Percentiles rank a stretch among this genome's conserved stretches.
These are phyloP conservation scores for Calonectria crousiana DNA, from an alignment of 2,329 filamentous ascomycete species.

Conservation along the genomic window DNA sequence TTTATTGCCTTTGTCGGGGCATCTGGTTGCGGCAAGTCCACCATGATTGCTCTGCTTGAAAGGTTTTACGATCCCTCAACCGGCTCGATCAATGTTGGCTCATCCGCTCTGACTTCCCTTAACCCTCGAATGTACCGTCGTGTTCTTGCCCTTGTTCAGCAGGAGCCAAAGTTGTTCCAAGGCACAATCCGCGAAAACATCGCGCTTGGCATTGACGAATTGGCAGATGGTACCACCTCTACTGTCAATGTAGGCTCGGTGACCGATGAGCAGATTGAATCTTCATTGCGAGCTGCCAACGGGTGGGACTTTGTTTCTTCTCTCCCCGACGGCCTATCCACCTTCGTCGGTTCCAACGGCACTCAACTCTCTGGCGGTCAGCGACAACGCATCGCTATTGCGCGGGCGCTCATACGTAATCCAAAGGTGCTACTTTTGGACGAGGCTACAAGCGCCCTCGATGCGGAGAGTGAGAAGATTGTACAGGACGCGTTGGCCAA, in stretches of 20 bases:
- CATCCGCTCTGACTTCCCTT: conserved; percentile 54
- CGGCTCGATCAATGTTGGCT: conserved; percentile 62
- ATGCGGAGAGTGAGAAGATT: conserved; percentile 44
- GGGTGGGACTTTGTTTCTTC: conserved; percentile 60
- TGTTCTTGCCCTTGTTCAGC: conserved; percentile 67
- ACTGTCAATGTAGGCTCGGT: too few species aligned
- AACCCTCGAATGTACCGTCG: conserved; percentile 64
- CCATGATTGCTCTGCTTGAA: conserved; percentile 66
- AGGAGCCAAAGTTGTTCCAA: conserved; percentile 77
- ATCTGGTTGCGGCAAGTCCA: conserved; percentile 71
- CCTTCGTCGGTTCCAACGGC: conserved; percentile 72
- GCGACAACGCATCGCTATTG: conserved; percentile 76
- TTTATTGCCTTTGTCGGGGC: conserved; percentile 66
- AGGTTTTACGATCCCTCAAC: conserved; percentile 57
- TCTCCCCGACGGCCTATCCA: conserved; percentile 63
- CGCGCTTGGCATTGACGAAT: conserved; percentile 40
- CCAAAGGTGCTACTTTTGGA: conserved; percentile 42
- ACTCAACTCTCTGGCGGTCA: conserved; percentile 77
- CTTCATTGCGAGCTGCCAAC: conserved; percentile 63
- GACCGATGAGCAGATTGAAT: conserved; percentile 51
- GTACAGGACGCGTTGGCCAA: conserved; percentile 84
- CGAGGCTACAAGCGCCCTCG: conserved; percentile 45
- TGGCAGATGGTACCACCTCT: too few species aligned
- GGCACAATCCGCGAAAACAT: conserved; percentile 89
- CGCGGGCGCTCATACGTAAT: conserved; percentile 66